Base-by-base conservation (phyloP, 2,329 filamentous ascomycete species). In the Colletotrichum falcatum region DNA sequence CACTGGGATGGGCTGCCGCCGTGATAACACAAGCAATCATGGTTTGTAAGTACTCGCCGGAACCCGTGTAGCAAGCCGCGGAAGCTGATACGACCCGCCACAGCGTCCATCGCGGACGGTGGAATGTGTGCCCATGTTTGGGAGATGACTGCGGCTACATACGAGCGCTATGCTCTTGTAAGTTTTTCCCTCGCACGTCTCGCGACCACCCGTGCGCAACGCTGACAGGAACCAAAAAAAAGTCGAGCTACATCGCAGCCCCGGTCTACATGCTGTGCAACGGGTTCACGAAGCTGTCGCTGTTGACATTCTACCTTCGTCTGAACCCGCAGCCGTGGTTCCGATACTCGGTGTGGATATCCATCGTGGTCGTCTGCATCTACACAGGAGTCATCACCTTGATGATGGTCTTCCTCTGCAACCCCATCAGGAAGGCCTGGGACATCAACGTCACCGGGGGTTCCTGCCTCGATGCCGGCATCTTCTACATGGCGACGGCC, bases 401-500 rank as follows among this genome's bases (percentile, higher is more conserved):
- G 44, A 68, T 78, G 3, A 74, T 81, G 23, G 63, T 82, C 28
- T 80, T 84, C 44, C 78, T 80, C 1, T 84, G 82, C 72, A 71
- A 68, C 0, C 82, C 82, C 0, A 70, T 83, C 14, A 71, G 73
- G 6, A 77, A 73, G 18, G 75, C 74, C 7, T 84, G 78, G 75
- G 76, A 82, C 33, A 53, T 77, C 0, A 73, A 66, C 3, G 73
- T 78, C 7, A 71, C 68, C 49, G 77, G 54, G 70, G 83, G 72
- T 69, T 75, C 56, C n/a, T 88, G 85, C 66, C 78, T 88, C 51
- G 78, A 84, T 56, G 79, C 81, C 28, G 80, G 83, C n/a, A 77
- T 80, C 1, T 81, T 87, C 33, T 87, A 86, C 74, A 82, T 87
- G 39, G 79, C 82, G 44, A 86, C 85, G 16, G 83, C 85, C 0